Evolutionary conservation across 192 early-diverging fungal species (phyloP).

Genomic region (Coemansia sp.): DNA sequence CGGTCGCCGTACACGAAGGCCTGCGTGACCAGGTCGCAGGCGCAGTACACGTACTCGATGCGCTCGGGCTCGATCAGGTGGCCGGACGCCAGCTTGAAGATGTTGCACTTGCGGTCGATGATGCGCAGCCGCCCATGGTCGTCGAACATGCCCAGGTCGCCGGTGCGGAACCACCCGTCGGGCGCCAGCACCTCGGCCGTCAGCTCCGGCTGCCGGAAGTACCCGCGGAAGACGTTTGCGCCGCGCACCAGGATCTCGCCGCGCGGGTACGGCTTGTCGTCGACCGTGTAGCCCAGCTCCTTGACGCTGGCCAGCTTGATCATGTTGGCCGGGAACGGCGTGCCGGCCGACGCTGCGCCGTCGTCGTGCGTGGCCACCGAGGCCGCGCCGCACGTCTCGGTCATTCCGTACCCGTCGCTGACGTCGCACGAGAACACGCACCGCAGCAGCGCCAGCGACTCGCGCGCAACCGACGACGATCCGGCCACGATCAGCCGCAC

Average conservation of each 20-base stretch:
- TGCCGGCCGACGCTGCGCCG: slow-evolving; percentile 67
- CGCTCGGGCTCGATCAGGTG: slow-evolving; percentile 95
- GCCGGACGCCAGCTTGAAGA: slow-evolving; percentile 87
- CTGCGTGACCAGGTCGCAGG: slow-evolving; percentile 67
- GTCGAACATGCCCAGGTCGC: slow-evolving; percentile 91
- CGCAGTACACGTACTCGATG: slow-evolving; percentile 90
- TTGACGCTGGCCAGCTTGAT: slow-evolving; percentile 89
- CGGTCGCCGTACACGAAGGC: slow-evolving; percentile 80
- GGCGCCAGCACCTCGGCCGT: slow-evolving; percentile 74
- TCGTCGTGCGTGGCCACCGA: slow-evolving; percentile 62
- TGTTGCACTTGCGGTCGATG: slow-evolving; percentile 96
- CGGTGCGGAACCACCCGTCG: slow-evolving; percentile 91
- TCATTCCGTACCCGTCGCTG: slow-evolving; percentile 92
- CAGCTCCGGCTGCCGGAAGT: slow-evolving; percentile 81
- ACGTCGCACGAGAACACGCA: slow-evolving; percentile 80
- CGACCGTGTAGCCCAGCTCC: slow-evolving; percentile 82
- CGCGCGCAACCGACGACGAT: slow-evolving; percentile 80
- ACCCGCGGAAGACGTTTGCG: slow-evolving; percentile 76
- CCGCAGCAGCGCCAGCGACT: slow-evolving; percentile 83
- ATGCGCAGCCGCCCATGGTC: slow-evolving; percentile 79
- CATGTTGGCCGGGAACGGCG: slow-evolving; percentile 68
- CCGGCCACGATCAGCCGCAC: slow-evolving; percentile 79
- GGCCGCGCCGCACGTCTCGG: slow-evolving; percentile 69
- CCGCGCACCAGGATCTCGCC: slow-evolving; percentile 91
- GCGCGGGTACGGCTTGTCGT: slow-evolving; percentile 80